phyloP scores from a whole-genome alignment of 306 rosid genomes.

The Glycyrrhiza uralensis region DNA sequence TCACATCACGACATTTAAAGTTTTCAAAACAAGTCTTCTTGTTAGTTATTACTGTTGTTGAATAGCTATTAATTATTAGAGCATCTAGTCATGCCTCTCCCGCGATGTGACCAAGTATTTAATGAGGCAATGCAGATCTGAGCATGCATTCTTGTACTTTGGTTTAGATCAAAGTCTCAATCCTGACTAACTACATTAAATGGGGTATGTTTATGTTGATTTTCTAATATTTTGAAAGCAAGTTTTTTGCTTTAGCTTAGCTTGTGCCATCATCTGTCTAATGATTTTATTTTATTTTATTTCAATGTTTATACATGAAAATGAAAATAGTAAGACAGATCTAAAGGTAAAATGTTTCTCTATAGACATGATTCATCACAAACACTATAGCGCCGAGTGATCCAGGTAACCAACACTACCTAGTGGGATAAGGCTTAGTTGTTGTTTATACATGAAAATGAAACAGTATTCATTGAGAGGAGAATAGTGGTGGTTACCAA shows the following conservation, averaged over 20 bases:
- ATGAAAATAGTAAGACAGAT: too few relatives aligned
- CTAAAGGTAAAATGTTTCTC: too few relatives aligned
- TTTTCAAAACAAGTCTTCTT: background rate
- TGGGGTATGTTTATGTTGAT: background rate
- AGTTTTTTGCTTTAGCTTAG: background rate
- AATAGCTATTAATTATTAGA: background rate
- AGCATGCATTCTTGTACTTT: background rate
- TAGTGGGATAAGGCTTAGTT: too few relatives aligned
- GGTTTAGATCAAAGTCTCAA: background rate
- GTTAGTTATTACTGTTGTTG: background rate
- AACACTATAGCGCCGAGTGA: too few relatives aligned
- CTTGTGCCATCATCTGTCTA: background rate
- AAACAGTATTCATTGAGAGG: background rate
- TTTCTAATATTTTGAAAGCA: background rate
- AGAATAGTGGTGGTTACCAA: slow-evolving; percentile 42
- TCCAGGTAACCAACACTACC: too few relatives aligned
- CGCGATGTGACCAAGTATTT: background rate
- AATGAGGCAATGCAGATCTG: background rate
- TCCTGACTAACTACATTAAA: background rate
- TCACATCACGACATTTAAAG: background rate
- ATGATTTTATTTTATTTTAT: too few relatives aligned
- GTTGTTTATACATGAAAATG: background rate
- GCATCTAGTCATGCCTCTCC: background rate
- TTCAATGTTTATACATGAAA: background rate
- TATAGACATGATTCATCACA: too few relatives aligned